Evolutionary conservation across 1,284 basidiomycete species (phyloP), one percentile per base, ranked within the genome.

Genomic region (Ganoderma sp.): DNA sequence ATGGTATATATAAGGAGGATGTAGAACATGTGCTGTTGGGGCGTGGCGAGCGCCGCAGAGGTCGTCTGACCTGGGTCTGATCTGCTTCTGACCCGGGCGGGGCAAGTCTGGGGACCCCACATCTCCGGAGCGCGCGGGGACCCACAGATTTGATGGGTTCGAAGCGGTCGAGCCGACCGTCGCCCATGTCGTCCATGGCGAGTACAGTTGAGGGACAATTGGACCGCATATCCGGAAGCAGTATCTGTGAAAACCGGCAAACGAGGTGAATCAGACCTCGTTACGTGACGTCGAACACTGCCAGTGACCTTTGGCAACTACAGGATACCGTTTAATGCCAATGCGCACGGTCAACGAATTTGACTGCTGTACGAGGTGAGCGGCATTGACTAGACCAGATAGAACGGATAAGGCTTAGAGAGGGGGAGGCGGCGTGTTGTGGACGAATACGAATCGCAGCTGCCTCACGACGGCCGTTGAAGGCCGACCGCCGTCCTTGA

Each of bases 51-150:
- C 54, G 34, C 19, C 57, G 22, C 39, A 50, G 45, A 56, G 65
- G 71, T 72, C 71, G 68, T 57, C 63, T 68, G 68, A 69, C 67
- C 68, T 25, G 48, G 10, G n/a, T 48, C 9, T 45, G 43, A 45
- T 45, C 6, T 45, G 43, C 43, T 45, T 50, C 48, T 52, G 48
- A 52, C 22, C 48, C 22, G 48, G 48, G 10, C 63, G 67, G 48
- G 48, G 10, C 63, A 68, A 67, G 71, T 65, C 67, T 67, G 64
- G 66, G 43, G 61, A 17, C 39, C 66, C 66, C 65, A 42, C 39
- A 39, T 43, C 22, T 54, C 61, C 60, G 68, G 61, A 62, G 68
- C 32, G 7, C 15, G 28, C 14, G 32, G 28, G 5, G 32, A 34
- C 12, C 52, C 28, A 28, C 28, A 28, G 52, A 56, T 50, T 32